phyloP scores from a whole-genome alignment of 495 filamentous ascomycete species.

The Podospora comata region DNA sequence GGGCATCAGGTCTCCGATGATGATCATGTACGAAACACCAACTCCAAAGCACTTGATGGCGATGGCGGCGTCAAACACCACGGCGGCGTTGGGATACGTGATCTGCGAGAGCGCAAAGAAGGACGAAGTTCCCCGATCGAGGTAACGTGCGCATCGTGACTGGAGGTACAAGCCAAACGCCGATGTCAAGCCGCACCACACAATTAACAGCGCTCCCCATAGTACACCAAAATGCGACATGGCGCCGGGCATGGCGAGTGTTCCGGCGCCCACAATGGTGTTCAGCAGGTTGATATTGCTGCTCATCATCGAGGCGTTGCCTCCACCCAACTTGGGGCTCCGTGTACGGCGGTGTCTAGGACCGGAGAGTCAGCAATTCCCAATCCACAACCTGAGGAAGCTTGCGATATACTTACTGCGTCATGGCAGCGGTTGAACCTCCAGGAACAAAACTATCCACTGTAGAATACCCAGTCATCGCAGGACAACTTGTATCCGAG shows the following conservation, averaged over 20 bases:
- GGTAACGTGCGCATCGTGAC: conserved; percentile 82
- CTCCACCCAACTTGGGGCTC: conserved; percentile 48
- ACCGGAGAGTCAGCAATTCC: neutral
- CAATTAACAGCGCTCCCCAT: conserved; percentile 75
- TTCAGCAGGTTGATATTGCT: conserved; percentile 94
- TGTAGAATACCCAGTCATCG: conserved; percentile 46
- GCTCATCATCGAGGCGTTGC: conserved; percentile 83
- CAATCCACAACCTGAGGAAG: neutral
- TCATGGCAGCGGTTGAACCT: conserved; percentile 38
- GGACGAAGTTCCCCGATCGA: conserved; percentile 73
- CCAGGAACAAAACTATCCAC: conserved; percentile 35
- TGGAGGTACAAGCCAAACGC: conserved; percentile 96
- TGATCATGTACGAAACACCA: conserved; percentile 94
- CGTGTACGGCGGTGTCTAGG: conserved; percentile 34
- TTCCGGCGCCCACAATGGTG: conserved; percentile 92
- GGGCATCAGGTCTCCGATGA: conserved; percentile 98
- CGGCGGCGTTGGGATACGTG: conserved; percentile 93
- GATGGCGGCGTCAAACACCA: conserved; percentile 93
- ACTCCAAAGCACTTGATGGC: conserved; percentile 99
- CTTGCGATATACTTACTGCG: conserved; percentile 30
- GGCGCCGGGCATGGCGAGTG: conserved; percentile 90
- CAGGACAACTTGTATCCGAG: conserved; percentile 12
- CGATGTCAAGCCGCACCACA: conserved; percentile 85
- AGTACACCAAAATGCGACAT: conserved; percentile 88
- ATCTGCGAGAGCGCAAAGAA: conserved; percentile 95